Evolutionary conservation across 2,329 filamentous ascomycete genomes (phyloP).

Genomic region (Neurospora sp.): DNA sequence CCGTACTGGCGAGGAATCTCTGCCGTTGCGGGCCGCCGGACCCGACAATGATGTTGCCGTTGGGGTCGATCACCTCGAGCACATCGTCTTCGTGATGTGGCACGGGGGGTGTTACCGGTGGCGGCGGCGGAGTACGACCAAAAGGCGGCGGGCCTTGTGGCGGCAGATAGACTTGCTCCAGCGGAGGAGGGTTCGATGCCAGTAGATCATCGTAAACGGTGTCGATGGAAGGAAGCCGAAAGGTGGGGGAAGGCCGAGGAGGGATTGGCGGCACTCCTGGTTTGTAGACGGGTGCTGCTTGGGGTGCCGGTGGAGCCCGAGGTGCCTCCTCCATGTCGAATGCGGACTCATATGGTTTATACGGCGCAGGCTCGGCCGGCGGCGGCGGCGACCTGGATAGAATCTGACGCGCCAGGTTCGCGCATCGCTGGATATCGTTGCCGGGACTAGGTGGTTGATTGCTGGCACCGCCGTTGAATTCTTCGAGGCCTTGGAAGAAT

Average conservation of each 20-base stretch:
- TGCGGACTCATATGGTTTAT: neutral
- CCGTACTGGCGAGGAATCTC: constrained; percentile 7
- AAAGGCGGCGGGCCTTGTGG: neutral
- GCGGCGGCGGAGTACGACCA: neutral
- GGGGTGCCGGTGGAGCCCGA: neutral
- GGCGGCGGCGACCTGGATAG: neutral
- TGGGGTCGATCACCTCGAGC: constrained; percentile 1
- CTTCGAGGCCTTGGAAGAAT: neutral
- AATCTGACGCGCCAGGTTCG: neutral
- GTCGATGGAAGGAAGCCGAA: neutral
- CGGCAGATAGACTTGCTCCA: neutral
- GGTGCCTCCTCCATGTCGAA: neutral
- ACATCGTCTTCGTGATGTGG: neutral
- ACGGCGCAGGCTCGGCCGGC: neutral
- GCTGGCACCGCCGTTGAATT: neutral
- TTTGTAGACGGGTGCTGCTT: neutral
- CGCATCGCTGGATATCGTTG: neutral
- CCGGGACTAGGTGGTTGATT: neutral
- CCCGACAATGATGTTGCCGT: constrained; percentile 4
- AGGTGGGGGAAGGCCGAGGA: neutral
- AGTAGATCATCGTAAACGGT: neutral
- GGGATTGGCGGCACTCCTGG: neutral
- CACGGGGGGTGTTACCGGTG: neutral
- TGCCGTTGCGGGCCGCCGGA: neutral
- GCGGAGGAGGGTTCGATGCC: neutral